These are phyloP conservation scores for Tirmania nivea DNA, from an alignment of 495 filamentous ascomycete species.

Conservation along the genomic window DNA sequence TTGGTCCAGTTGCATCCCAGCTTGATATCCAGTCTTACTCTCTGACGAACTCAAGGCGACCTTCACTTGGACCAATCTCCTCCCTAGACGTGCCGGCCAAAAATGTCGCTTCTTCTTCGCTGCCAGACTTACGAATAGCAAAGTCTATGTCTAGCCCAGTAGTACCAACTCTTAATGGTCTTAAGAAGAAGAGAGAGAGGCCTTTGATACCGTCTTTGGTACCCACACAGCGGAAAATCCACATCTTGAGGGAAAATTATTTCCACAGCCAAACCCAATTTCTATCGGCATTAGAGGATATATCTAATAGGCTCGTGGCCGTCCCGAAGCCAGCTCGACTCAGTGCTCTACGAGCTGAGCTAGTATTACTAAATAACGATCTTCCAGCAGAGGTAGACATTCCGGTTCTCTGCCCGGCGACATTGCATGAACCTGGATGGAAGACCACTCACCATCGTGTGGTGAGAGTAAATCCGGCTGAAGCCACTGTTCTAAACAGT, in stretches of 20 bases:
- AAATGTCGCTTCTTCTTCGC: conserved; percentile 41
- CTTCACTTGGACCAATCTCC: conserved; percentile 16
- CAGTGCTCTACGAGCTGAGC: conserved; percentile 51
- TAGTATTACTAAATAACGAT: conserved; percentile 50
- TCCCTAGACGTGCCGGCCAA: conserved; percentile 26
- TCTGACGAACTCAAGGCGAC: conserved; percentile 14
- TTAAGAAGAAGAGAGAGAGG: conserved; percentile 28
- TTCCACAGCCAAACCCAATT: conserved; percentile 54
- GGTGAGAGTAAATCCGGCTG: conserved; percentile 52
- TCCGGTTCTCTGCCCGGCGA: conserved; percentile 49
- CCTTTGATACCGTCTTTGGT: conserved; percentile 33
- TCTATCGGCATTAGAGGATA: conserved; percentile 48
- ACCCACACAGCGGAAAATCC: conserved; percentile 33
- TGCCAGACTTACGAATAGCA: conserved; percentile 36
- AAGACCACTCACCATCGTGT: conserved; percentile 51
- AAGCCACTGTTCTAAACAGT: conserved; percentile 57
- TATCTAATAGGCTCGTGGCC: conserved; percentile 50
- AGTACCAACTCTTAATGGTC: conserved; percentile 29
- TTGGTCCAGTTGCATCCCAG: conserved; percentile 1
- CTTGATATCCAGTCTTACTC: conserved; percentile 11
- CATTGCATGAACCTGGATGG: conserved; percentile 35
- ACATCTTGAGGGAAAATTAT: conserved; percentile 47
- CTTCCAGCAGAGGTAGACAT: conserved; percentile 58
- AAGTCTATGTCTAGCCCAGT: conserved; percentile 24
- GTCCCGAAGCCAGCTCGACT: conserved; percentile 54